These are phyloP conservation scores for Trichosanthes truncata DNA, from an alignment of 306 rosid genomes.

Conservation along the genomic window DNA sequence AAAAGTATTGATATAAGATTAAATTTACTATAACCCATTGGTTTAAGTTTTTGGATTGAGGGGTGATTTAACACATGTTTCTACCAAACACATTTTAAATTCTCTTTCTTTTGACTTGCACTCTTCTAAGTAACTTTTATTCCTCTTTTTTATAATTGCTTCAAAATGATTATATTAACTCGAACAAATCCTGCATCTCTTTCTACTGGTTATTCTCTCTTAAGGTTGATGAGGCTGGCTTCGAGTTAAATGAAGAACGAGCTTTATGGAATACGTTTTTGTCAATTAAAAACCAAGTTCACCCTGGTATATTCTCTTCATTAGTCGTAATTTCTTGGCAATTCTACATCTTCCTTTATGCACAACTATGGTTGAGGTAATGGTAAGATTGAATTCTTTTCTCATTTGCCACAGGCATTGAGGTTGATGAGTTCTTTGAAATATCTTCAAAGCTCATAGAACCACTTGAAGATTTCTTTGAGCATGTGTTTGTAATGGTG, in stretches of 20 bases:
- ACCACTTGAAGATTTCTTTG: conserved; percentile 88
- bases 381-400: background rate
- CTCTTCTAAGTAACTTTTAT: background rate
- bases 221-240: conserved; percentile 68
- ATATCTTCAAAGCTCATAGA: conserved; percentile 64
- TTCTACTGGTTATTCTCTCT: background rate
- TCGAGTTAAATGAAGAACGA: conserved; percentile 70
- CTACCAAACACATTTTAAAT: background rate
- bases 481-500: conserved; percentile 87
- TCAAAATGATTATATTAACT: background rate
- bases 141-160: background rate
- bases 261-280: conserved; percentile 62
- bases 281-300: conserved; percentile 37
- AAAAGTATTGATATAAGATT: too few species aligned
- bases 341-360: background rate
- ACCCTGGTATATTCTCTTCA: conserved; percentile 36
- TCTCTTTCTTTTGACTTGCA: background rate
- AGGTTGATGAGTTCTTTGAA: conserved; percentile 50
- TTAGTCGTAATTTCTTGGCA: background rate
- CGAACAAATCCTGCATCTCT: background rate
- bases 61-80: background rate
- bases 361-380: background rate
- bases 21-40: too few species aligned
- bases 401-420: conserved; percentile 39
- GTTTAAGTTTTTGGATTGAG: too few species aligned